Evolutionary conservation across 768 basidiomycete genomes (phyloP).

Genomic region (Psilocybe cubensis): DNA sequence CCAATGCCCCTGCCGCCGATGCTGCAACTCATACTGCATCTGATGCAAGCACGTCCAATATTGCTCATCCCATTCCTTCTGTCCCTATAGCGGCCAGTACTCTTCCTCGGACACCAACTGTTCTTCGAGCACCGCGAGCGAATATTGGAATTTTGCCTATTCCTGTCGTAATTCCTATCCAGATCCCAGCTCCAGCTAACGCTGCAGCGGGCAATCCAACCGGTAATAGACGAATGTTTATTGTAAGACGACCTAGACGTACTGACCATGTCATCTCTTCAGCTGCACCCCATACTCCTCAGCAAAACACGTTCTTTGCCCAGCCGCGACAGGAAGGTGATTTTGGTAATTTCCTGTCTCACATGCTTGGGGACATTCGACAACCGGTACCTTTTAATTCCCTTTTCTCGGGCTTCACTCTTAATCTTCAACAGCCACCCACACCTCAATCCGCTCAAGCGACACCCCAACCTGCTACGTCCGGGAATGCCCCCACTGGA

Average conservation of each 20-base stretch:
- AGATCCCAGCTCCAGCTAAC: neutral
- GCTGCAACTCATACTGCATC: neutral
- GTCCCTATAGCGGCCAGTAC: neutral
- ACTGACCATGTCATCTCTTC: neutral
- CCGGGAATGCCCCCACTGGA: neutral
- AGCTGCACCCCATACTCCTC: neutral
- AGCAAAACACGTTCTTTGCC: neutral
- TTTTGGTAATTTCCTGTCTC: neutral
- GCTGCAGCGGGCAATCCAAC: neutral
- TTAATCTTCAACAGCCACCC: conserved; percentile 12
- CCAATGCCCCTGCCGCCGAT: too few relatives aligned
- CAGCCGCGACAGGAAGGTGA: neutral
- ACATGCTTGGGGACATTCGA: neutral
- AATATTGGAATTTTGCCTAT: conserved; percentile 15
- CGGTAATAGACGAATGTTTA: neutral
- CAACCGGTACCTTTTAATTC: conserved; percentile 5
- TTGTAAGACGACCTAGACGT: neutral
- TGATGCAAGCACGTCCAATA: too few relatives aligned
- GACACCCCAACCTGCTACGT: neutral
- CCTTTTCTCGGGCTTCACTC: neutral
- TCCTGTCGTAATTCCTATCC: conserved; percentile 16
- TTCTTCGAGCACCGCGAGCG: conserved; percentile 7
- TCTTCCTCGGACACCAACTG: neutral
- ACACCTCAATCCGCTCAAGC: conserved; percentile 10
- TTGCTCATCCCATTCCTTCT: too few relatives aligned